Base-by-base conservation (phyloP, 1,139 yeast genomes). In the Spencermartinsiella ligniputridi region DNA sequence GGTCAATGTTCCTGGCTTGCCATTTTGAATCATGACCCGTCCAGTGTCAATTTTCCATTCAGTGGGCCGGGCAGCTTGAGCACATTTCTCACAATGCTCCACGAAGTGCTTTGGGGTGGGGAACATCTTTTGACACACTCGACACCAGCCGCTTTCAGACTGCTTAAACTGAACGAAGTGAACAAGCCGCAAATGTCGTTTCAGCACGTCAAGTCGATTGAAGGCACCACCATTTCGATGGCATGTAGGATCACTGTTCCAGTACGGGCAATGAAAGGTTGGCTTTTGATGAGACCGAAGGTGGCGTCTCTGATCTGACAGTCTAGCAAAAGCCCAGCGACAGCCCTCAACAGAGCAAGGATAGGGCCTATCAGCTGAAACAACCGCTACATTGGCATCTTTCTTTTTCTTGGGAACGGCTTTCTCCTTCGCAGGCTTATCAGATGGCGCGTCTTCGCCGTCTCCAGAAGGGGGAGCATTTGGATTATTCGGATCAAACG, bases 201-300 rank as follows among this genome's bases (percentile, higher is more conserved):
- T 83, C 50, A 83, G 66, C 25, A 83, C 89, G 54, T 83, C 90
- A 46, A 81, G 65, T 41, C 90, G 67, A 54, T 78, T 79, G 62
- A 83, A 83, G 0, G 84, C 76, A 3, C 89, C 89, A 11, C 83
- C 85, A 51, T 81, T 81, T 42, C 83, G 71, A 59, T 82, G 90
- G 58, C 89, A 83, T 2, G 84, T 76, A 2, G 81, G 78, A 51
- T 80, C 84, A 38, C 72, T 68, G 43, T 71, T 70, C 83, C 84
- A 81, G 61, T 74, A 83, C 1, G 92, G 90, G 59, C 92, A 83
- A 52, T 76, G 79, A 57, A 79, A 79, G 50, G 71, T 73, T 1
- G 89, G 89, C 37, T 74, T 72, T 27, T 73, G 70, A 56, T 83
- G 90, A 1, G 84, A 79, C 53, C 80, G 74, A 33, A 74, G 52